Conservation (phyloP, 345 rosid genomes). For the Sonneratia caseolaris region DNA sequence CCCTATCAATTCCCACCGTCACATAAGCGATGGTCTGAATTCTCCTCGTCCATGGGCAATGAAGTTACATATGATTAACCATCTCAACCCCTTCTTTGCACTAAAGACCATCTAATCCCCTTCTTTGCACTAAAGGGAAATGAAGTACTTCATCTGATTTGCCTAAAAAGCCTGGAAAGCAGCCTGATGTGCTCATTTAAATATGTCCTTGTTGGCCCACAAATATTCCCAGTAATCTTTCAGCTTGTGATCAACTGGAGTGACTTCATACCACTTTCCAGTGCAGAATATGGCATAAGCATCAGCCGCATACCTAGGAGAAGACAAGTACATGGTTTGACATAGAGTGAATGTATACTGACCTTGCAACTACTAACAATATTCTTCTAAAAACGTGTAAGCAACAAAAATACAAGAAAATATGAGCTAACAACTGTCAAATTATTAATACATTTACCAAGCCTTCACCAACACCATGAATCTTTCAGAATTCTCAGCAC, state of each 20-base stretch:
- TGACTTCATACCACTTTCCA: conserved; percentile 63
- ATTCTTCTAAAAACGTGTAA: background rate
- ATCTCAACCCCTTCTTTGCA: too few species aligned
- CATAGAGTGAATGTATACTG: background rate
- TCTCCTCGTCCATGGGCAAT: too few species aligned
- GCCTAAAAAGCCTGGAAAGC: background rate
- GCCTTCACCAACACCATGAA: too few species aligned
- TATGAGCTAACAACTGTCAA: too few species aligned
- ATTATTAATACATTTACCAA: background rate
- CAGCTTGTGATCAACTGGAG: conserved; percentile 60
- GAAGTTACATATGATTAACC: too few species aligned
- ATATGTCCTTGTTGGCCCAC: background rate
- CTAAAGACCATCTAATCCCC: too few species aligned
- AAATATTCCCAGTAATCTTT: conserved; percentile 66
- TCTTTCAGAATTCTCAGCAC: background rate
- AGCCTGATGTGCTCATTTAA: background rate
- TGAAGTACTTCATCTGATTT: background rate
- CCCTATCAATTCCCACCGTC: too few species aligned
- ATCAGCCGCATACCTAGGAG: conserved; percentile 72
- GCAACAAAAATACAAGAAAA: background rate
- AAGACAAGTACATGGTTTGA: background rate
- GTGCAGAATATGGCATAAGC: conserved; percentile 87
- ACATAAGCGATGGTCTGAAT: too few species aligned
- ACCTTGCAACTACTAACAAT: background rate
- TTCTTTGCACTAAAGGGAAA: too few species aligned